Evolutionary conservation across 2,329 filamentous ascomycete genomes (phyloP).

Genomic region (Colletotrichum costaricense): DNA sequence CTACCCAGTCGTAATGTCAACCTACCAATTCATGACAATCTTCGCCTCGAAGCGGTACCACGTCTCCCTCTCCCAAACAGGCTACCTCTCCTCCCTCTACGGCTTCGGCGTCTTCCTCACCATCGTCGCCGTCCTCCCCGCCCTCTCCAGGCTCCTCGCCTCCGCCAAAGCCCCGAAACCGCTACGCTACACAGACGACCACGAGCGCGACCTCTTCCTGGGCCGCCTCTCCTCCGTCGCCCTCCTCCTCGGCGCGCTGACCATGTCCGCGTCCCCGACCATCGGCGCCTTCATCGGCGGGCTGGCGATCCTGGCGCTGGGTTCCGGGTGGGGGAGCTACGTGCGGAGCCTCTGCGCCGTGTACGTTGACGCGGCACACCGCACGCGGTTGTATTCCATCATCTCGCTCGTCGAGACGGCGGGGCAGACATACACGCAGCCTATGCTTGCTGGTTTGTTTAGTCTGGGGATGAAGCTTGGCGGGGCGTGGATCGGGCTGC

Average conservation of each 20-base stretch:
- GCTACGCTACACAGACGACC: conserved; percentile 40
- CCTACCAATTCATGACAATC: conserved; percentile 39
- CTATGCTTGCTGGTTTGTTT: conserved; percentile 44
- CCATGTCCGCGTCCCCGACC: conserved; percentile 41
- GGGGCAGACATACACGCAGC: conserved; percentile 41
- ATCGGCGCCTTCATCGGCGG: conserved; percentile 42
- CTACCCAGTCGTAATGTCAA: conserved; percentile 11
- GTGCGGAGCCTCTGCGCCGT: conserved; percentile 41
- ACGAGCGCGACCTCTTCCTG: conserved; percentile 43
- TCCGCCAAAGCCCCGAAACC: conserved; percentile 36
- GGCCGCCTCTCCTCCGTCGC: conserved; percentile 40
- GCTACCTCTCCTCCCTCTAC: conserved; percentile 45
- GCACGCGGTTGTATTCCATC: conserved; percentile 43
- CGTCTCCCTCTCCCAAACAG: conserved; percentile 43
- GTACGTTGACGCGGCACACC: conserved; percentile 42
- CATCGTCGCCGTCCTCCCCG: conserved; percentile 42
- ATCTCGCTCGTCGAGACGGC: conserved; percentile 39
- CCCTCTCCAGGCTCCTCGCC: conserved; percentile 38
- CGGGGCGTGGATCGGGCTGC: conserved; percentile 43
- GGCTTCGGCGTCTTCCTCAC: conserved; percentile 41
- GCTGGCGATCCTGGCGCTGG: conserved; percentile 44
- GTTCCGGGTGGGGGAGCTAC: conserved; percentile 41
- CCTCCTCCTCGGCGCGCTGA: conserved; percentile 39
- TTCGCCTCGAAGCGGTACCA: conserved; percentile 46
- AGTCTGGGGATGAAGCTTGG: conserved; percentile 43